A percentile compares a stretch with the other conserved stretches of the same genome.
Conservation (phyloP, 1,284 basidiomycete genomes). For the Cystobasidium slooffiae region DNA sequence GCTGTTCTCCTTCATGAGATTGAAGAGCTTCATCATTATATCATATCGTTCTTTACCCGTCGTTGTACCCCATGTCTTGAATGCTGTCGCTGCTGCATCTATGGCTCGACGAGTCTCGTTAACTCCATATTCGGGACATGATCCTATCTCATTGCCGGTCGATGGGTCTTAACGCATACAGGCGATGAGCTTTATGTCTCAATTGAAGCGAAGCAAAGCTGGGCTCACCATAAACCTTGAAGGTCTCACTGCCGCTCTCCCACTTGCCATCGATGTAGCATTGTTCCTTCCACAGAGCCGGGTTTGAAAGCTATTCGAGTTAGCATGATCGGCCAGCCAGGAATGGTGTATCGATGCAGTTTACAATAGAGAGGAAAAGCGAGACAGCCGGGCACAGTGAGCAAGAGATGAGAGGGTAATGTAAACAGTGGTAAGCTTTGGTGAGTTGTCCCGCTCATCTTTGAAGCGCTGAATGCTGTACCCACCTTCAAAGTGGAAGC, state of each 20-base stretch:
- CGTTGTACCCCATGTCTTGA: conserved; percentile 78
- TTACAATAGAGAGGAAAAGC: neutral
- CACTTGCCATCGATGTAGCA: conserved; percentile 80
- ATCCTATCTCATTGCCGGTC: conserved; percentile 75
- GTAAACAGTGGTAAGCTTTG: neutral
- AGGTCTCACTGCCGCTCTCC: conserved; percentile 71
- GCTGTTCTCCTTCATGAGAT: conserved; percentile 56
- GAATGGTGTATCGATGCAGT: neutral
- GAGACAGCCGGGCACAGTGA: neutral
- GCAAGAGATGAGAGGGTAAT: neutral
- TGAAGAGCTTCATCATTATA: conserved; percentile 54
- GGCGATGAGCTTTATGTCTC: neutral
- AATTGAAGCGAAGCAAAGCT: neutral
- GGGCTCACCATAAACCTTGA: conserved; percentile 72
- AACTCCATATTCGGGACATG: conserved; percentile 82
- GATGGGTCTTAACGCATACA: conserved; percentile 70
- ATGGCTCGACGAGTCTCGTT: conserved; percentile 80
- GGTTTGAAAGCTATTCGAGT: conserved; percentile 66
- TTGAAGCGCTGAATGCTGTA: neutral
- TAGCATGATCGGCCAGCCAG: neutral
- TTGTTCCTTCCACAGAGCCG: conserved; percentile 72
- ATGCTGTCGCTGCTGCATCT: conserved; percentile 72
- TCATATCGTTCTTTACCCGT: conserved; percentile 73
- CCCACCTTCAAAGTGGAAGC: conserved; percentile 38
- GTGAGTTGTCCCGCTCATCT: neutral